A percentile compares a stretch with the other conserved stretches of the same genome.
Evolutionary conservation across 2,329 filamentous ascomycete species (phyloP).

Genomic region (Exutisphaerella laricina): DNA sequence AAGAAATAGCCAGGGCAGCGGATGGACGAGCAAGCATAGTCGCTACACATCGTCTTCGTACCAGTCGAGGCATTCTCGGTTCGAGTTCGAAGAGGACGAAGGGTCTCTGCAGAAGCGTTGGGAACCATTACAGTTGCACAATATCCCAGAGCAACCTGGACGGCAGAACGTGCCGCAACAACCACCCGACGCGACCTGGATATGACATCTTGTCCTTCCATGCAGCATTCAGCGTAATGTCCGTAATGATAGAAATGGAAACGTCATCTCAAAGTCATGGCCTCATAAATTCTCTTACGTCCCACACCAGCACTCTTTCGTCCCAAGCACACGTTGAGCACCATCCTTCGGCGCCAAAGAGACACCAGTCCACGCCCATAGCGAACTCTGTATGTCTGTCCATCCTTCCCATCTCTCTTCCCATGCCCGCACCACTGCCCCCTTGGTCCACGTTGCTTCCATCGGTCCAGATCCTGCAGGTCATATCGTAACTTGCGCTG

Average conservation of each 20-base stretch:
- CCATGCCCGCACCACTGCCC: constrained; percentile 33
- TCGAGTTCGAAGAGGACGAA: constrained; percentile 8
- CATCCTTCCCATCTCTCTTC: constrained; percentile 75
- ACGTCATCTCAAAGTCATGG: constrained; percentile 16
- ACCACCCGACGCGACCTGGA: background rate
- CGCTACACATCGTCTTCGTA: constrained; percentile 1
- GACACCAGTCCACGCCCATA: constrained; percentile 94
- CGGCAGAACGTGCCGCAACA: background rate
- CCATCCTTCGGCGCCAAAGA: constrained; percentile 95
- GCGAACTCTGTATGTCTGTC: constrained; percentile 91
- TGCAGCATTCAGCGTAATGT: constrained; percentile 7
- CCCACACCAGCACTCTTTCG: constrained; percentile 85
- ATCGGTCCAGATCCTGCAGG: constrained; percentile 88
- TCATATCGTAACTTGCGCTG: constrained; percentile 97
- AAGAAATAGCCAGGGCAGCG: background rate
- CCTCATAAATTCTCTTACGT: constrained; percentile 64
- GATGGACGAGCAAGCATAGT: constrained; percentile 6
- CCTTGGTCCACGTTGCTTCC: constrained; percentile 50
- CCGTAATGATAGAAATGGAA: background rate
- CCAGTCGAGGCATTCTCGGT: too few relatives aligned
- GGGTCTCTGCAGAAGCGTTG: constrained; percentile 2
- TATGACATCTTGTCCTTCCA: background rate
- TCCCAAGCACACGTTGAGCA: constrained; percentile 94
- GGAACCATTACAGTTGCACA: constrained; percentile 3
- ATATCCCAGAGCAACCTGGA: background rate